A percentile compares a stretch with the other conserved stretches of the same genome.
phyloP scores from a whole-genome alignment of 1,139 yeast genomes.

The Pichia inconspicua region DNA sequence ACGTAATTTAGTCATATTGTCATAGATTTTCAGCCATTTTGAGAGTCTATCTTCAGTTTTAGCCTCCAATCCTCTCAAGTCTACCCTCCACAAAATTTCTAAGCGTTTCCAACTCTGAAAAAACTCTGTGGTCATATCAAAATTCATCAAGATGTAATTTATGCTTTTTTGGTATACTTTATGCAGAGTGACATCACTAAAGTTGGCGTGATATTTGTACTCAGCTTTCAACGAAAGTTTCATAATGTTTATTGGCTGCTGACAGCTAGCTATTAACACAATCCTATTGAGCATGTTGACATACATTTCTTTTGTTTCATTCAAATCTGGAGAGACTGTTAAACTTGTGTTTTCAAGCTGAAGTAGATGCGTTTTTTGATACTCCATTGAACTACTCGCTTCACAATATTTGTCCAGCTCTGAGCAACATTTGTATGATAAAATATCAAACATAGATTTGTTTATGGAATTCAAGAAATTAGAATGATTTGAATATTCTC shows the following conservation, averaged over 20 bases:
- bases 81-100: constrained; percentile 53
- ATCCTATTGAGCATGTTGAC: constrained; percentile 2
- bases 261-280: not conserved
- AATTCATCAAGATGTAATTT: constrained; percentile 5
- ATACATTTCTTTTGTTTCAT: constrained; percentile 2
- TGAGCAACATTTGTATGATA: not conserved
- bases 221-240: not conserved
- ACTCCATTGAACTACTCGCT: not conserved
- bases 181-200: not conserved
- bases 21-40: constrained; percentile 37
- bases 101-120: constrained; percentile 46
- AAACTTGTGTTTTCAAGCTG: not conserved
- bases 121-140: constrained; percentile 31
- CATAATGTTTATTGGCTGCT: not conserved
- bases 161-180: constrained; percentile 1
- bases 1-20: constrained; percentile 37
- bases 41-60: constrained; percentile 31
- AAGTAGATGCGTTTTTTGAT: constrained; percentile 5
- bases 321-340: not conserved
- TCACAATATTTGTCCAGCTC: not conserved
- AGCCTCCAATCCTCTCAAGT: constrained; percentile 14
- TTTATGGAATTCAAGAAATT: not conserved
- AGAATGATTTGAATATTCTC: not conserved
- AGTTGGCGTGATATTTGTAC: not conserved
- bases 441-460: not conserved